Evolutionary conservation across 805 yeast genomes (phyloP).

Genomic region (Starmerella sp.): DNA sequence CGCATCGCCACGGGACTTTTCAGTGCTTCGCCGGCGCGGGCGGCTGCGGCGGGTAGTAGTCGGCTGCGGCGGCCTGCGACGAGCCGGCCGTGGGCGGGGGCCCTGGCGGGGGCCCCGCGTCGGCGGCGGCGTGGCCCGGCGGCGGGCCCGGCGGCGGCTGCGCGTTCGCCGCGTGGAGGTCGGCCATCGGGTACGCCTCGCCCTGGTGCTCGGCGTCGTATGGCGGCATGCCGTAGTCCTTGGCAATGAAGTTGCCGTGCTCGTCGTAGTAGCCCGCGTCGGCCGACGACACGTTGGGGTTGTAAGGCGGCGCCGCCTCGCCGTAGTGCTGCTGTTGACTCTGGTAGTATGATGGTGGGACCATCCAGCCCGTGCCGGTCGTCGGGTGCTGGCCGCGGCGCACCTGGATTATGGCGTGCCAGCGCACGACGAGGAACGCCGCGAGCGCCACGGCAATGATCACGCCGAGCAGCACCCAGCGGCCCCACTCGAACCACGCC

Average conservation of each 20-base stretch:
- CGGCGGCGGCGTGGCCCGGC: neutral
- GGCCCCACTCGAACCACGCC: slow-evolving; percentile 28
- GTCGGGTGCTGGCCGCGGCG: slow-evolving; percentile 43
- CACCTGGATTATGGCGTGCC: slow-evolving; percentile 22
- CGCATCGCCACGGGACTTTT: neutral
- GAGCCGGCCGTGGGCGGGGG: slow-evolving; percentile 14
- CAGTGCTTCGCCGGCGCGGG: slow-evolving; percentile 8
- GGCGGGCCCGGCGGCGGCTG: slow-evolving; percentile 17
- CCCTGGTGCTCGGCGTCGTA: neutral
- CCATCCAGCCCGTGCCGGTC: slow-evolving; percentile 72
- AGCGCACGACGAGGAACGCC: slow-evolving; percentile 16
- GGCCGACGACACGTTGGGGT: slow-evolving; percentile 25
- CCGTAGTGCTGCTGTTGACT: slow-evolving; percentile 44
- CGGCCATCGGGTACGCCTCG: neutral
- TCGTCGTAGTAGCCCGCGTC: slow-evolving; percentile 73
- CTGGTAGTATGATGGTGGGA: slow-evolving; percentile 60
- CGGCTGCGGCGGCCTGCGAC: neutral
- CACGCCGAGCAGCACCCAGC: slow-evolving; percentile 29
- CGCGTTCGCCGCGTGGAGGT: neutral
- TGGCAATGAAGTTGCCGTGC: slow-evolving; percentile 35
- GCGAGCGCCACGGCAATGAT: slow-evolving; percentile 22
- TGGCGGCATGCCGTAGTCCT: neutral
- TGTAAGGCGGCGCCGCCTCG: slow-evolving; percentile 25
- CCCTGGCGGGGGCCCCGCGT: slow-evolving; percentile 13
- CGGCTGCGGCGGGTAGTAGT: slow-evolving; percentile 11